These are phyloP conservation scores for Chalciporus piperatoides DNA, from an alignment of 1,284 basidiomycete species.

Conservation along the genomic window DNA sequence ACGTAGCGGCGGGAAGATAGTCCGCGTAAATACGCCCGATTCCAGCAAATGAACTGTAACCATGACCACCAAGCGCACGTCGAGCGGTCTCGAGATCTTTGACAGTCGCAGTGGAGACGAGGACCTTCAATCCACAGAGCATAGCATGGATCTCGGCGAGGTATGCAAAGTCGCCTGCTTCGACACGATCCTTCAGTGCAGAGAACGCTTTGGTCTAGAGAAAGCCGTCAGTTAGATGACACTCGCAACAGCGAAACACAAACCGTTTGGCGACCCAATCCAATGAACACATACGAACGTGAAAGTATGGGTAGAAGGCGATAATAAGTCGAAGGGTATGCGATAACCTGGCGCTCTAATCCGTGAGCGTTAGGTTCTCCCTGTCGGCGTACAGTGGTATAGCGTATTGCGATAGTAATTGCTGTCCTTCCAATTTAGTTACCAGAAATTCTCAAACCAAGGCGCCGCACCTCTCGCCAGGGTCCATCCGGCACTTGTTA, in stretches of 20 bases:
- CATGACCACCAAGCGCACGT: constrained; percentile 75
- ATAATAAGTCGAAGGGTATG: constrained; percentile 67
- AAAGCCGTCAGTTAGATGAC: neutral
- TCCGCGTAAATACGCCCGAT: constrained; percentile 63
- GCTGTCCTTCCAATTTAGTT: constrained; percentile 36
- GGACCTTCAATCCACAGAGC: constrained; percentile 66
- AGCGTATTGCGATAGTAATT: constrained; percentile 70
- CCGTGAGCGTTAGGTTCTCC: constrained; percentile 50
- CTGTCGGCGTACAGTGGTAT: constrained; percentile 71
- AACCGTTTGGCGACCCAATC: constrained; percentile 61
- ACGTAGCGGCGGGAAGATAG: constrained; percentile 65
- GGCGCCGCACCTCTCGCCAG: constrained; percentile 50
- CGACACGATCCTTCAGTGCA: constrained; percentile 46
- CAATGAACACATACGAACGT: constrained; percentile 68
- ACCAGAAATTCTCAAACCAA: neutral
- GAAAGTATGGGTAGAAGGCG: constrained; percentile 69
- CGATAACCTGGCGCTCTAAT: constrained; percentile 63
- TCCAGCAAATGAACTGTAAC: constrained; percentile 68
- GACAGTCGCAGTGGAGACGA: constrained; percentile 51
- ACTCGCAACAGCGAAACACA: constrained; percentile 15
- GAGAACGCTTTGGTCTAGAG: constrained; percentile 49
- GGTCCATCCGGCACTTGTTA: constrained; percentile 53
- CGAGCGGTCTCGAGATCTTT: constrained; percentile 67
- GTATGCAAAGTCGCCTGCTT: constrained; percentile 52
- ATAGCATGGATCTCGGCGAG: constrained; percentile 72